Evolutionary conservation across 2,329 filamentous ascomycete genomes (phyloP), one percentile per base, ranked within the genome.

Genomic region (Colletotrichum tabaci): DNA sequence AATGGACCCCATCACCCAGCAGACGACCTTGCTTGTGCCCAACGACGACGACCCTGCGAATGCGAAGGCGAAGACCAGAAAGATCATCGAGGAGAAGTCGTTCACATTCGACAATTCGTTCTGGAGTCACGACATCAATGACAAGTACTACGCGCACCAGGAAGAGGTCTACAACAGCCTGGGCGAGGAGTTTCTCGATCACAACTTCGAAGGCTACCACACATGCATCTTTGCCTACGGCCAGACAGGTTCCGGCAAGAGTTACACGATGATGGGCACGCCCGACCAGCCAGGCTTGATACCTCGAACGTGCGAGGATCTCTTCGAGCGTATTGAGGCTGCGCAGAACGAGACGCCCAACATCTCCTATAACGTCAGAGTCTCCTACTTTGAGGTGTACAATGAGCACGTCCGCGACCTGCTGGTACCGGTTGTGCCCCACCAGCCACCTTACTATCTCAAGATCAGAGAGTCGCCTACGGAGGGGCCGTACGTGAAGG

Each of bases 181-280:
- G 30, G 96, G 96, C 66, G 95, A 98, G 81, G 96, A 98, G 79
- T 98, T 99, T 76, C 88, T 99, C 74, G 96, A 99, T 82, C 96
- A 99, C 87, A 99, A 99, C 84, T 99, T 99, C 78, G 95, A 98
- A 80, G 96, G 96, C 74, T 99, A 99, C 84, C 96, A 99, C 83
- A 99, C 96, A 0, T 99, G 96, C 82, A 99, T 99, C 76, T 98
- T 99, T 80, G 96, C 96, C 72, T 98, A 99, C 79, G 96, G 96
- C 13, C 96, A 99, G 85, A 99, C 96, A 0, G 96, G 96, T 30
- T 97, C 95, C 0, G 96, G 96, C 62, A 99, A 99, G 86, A 97
- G 94, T 80, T 99, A 98, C 84, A 98, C 96, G 52, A 99, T 93
- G 91, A 99, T 99, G 96, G 96, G 96, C 53, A 91, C 88, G 1